These are phyloP conservation scores for Fusarium sp. DNA, from an alignment of 2,329 filamentous ascomycete genomes.

Conservation along the genomic window DNA sequence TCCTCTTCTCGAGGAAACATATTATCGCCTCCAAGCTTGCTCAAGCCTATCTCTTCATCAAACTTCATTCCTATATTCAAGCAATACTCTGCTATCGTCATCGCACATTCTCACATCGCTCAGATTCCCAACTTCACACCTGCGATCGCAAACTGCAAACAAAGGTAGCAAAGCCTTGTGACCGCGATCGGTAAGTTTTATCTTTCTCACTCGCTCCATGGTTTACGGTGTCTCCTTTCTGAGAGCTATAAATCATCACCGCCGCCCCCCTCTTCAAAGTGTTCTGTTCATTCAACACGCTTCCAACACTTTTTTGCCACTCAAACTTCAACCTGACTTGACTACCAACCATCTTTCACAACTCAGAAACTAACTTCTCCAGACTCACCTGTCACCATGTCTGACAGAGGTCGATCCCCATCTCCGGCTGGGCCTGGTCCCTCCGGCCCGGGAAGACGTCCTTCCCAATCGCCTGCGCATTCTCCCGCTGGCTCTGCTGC, in stretches of 20 bases:
- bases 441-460: slow-evolving; percentile 27
- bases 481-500: slow-evolving; percentile 34
- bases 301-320: slow-evolving; percentile 8
- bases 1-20: slow-evolving; percentile 20
- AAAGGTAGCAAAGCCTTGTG: slow-evolving; percentile 2
- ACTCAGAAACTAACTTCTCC: slow-evolving; percentile 8
- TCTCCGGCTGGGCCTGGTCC: slow-evolving; percentile 33
- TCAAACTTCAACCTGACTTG: slow-evolving; percentile 4
- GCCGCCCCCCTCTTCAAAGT: slow-evolving; percentile 2
- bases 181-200: slow-evolving; percentile 22
- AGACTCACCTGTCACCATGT: slow-evolving; percentile 44
- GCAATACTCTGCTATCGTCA: background rate
- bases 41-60: slow-evolving; percentile 4
- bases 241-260: slow-evolving; percentile 4
- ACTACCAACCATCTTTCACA: background rate
- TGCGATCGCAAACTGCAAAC: background rate
- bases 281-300: background rate
- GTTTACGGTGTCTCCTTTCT: background rate
- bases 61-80: background rate
- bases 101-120: slow-evolving; percentile 16
- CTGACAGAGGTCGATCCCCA: slow-evolving; percentile 49
- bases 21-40: slow-evolving; percentile 1
- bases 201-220: background rate
- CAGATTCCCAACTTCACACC: slow-evolving; percentile 15
- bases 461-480: slow-evolving; percentile 37